phyloP scores from a whole-genome alignment of 1,284 basidiomycete genomes.

The Trametes sp. region DNA sequence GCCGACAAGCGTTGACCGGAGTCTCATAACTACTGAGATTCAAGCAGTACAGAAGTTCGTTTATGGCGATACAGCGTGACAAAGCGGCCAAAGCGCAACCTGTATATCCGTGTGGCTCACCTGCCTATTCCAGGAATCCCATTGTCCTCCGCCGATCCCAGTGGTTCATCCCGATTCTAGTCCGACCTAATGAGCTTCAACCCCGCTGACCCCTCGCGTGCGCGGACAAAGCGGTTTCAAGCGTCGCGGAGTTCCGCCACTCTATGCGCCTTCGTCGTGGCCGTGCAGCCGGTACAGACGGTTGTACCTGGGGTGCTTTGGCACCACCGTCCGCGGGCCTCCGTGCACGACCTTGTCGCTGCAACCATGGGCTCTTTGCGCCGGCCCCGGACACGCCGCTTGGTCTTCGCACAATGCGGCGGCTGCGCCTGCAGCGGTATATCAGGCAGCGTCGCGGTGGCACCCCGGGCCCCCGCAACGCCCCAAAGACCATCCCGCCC shows the following conservation, averaged over 20 bases:
- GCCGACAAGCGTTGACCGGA: too few species aligned
- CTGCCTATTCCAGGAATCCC: neutral
- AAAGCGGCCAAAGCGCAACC: neutral
- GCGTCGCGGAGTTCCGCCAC: neutral
- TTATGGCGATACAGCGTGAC: neutral
- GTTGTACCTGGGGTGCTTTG: neutral
- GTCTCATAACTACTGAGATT: too few species aligned
- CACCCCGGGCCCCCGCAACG: neutral
- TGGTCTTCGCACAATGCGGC: neutral
- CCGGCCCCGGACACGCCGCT: neutral
- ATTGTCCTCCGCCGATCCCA: constrained; percentile 1
- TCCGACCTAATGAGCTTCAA: neutral
- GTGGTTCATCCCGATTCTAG: neutral
- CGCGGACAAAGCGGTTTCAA: neutral
- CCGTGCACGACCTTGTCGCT: neutral
- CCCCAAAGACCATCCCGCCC: neutral
- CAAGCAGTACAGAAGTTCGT: neutral
- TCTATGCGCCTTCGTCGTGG: too few species aligned
- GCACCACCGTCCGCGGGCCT: neutral
- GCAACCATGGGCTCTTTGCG: neutral
- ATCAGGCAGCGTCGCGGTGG: neutral
- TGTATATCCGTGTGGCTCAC: neutral
- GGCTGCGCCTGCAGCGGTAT: neutral
- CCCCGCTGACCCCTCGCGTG: neutral
- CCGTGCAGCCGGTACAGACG: neutral